A percentile compares a stretch with the other conserved stretches of the same genome.
phyloP scores from a whole-genome alignment of 352 stramenopile genomes.

The Globisporangium paroecandrum region DNA sequence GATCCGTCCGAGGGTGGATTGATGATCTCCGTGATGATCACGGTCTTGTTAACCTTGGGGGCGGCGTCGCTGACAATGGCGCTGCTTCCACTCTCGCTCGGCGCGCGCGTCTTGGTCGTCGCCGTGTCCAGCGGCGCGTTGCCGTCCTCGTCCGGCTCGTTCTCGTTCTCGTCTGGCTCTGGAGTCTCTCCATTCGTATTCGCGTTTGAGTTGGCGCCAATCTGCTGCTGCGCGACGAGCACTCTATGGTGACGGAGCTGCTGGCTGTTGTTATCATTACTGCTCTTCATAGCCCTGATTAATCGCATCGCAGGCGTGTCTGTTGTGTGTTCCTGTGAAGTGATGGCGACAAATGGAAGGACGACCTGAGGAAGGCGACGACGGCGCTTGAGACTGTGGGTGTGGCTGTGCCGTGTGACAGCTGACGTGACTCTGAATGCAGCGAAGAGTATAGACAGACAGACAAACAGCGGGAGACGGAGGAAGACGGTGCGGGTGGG shows the following conservation, averaged over 20 bases:
- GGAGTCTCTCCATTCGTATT: not conserved
- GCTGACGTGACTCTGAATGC: not conserved
- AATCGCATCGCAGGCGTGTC: not conserved
- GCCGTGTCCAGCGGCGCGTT: not conserved
- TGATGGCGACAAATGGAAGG: not conserved
- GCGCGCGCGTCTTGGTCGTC: not conserved
- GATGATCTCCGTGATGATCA: not conserved
- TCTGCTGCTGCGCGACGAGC: not conserved
- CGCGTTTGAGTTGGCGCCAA: not conserved
- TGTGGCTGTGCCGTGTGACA: not conserved
- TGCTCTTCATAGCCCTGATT: not conserved
- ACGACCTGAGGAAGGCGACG: not conserved
- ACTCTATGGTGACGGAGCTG: not conserved
- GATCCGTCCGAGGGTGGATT: not conserved
- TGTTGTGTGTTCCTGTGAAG: not conserved
- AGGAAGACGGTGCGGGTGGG: not conserved
- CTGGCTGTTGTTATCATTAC: not conserved
- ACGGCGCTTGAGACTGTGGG: not conserved
- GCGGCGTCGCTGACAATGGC: not conserved
- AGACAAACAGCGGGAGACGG: not conserved
- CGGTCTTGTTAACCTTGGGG: conserved; percentile 2
- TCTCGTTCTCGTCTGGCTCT: conserved; percentile 1
- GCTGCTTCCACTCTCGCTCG: not conserved
- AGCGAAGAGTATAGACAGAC: not conserved
- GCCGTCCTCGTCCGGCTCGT: conserved; percentile 1